Evolutionary conservation across 23 red algal genomes (phyloP).

Genomic region (Gracilaria caudata): DNA sequence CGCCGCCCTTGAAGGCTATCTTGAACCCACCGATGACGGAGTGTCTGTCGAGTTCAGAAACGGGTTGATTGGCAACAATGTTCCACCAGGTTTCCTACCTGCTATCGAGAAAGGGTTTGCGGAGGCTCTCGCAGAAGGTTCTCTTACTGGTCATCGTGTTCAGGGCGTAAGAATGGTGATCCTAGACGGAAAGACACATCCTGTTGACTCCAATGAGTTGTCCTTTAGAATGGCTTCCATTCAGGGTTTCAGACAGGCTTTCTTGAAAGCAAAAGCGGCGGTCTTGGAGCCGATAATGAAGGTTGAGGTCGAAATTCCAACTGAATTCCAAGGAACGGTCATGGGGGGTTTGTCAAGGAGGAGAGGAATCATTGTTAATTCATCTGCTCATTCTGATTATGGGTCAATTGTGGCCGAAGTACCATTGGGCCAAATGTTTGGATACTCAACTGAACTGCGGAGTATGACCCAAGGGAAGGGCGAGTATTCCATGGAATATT

Average conservation of each 20-base stretch:
- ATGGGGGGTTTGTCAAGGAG: conserved; percentile 83
- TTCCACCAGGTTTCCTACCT: conserved; percentile 86
- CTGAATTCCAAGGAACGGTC: conserved; percentile 84
- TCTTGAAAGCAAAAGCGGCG: conserved; percentile 57
- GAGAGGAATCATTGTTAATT: conserved; percentile 74
- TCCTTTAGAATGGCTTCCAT: conserved; percentile 91
- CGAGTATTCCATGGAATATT: conserved; percentile 97
- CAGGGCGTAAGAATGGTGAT: conserved; percentile 93
- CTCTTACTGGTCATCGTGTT: conserved; percentile 86
- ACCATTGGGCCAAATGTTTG: conserved; percentile 94
- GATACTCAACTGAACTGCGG: conserved; percentile 94
- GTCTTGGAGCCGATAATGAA: conserved; percentile 96
- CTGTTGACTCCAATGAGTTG: conserved; percentile 94
- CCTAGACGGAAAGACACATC: conserved; percentile 89
- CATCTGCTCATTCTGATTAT: conserved; percentile 64
- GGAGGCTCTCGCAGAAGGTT: conserved; percentile 81
- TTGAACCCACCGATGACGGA: conserved; percentile 79
- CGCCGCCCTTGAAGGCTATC: conserved; percentile 88
- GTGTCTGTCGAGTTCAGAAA: conserved; percentile 91
- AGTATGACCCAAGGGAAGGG: conserved; percentile 98
- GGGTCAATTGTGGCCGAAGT: conserved; percentile 79
- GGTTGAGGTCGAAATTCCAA: conserved; percentile 85
- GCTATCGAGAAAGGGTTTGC: conserved; percentile 96
- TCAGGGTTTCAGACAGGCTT: conserved; percentile 91
- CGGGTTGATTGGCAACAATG: conserved; percentile 87